Percentiles rank a stretch among this genome's conserved stretches.
Conservation (phyloP, 352 stramenopile species). For the Globisporangium yorkense region DNA sequence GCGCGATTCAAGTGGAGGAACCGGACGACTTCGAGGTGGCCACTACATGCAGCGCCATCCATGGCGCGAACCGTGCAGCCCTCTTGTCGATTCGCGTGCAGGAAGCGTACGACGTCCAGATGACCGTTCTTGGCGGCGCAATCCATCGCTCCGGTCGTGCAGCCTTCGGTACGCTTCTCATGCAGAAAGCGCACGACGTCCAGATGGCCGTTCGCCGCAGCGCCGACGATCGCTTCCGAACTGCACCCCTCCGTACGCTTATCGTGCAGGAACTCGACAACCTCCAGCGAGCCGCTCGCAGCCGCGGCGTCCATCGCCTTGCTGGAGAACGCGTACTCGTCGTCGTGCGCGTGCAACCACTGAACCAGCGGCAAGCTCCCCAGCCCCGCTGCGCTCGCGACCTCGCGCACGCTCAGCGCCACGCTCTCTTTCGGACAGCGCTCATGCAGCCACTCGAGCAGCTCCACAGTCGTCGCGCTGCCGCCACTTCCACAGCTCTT, state of each 20-base stretch:
- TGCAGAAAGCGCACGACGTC: slow-evolving; percentile 14
- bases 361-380: background rate
- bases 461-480: background rate
- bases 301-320: slow-evolving; percentile 14
- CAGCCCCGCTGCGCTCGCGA: background rate
- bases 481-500: background rate
- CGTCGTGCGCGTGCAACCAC: slow-evolving; percentile 8
- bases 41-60: slow-evolving; percentile 4
- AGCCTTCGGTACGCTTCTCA: slow-evolving; percentile 8
- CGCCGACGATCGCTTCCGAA: slow-evolving; percentile 6
- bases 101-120: slow-evolving; percentile 3
- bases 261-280: slow-evolving; percentile 11
- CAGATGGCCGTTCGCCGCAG: slow-evolving; percentile 4
- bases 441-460: slow-evolving; percentile 5
- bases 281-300: slow-evolving; percentile 3
- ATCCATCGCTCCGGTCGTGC: slow-evolving; percentile 11
- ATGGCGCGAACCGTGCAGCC: slow-evolving; percentile 8
- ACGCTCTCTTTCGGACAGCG: slow-evolving; percentile 3
- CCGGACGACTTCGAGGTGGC: slow-evolving; percentile 4
- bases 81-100: slow-evolving; percentile 6
- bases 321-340: slow-evolving; percentile 1
- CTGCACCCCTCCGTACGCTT: slow-evolving; percentile 10
- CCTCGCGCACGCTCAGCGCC: background rate
- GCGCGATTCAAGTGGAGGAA: slow-evolving; percentile 8
- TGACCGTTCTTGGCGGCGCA: slow-evolving; percentile 8